Base-by-base conservation (phyloP, 345 rosid genomes). In the Linum lewisii region DNA sequence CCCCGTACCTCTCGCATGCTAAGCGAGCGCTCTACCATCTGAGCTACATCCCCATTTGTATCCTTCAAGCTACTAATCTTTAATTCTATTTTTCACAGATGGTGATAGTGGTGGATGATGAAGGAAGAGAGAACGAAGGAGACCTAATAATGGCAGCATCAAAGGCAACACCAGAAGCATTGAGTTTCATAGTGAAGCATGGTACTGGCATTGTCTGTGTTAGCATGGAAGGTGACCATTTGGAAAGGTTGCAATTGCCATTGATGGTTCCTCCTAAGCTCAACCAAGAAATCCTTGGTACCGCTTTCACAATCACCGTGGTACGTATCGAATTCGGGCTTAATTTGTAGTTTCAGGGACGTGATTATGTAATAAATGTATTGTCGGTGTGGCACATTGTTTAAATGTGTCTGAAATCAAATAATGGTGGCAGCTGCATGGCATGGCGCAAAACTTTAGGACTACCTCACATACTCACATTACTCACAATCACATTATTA, bases 1-100 rank as follows among this genome's bases (percentile, higher is more conserved):
- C 60, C 60, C 60, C 60, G 60, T 57, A 25, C 60, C 60, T 57
- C 60, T 57, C 60, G 60, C 60, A 57, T 57, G 60, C 60, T 57
- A 57, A 57, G 60, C 60, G 60, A 57, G 60, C 60, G 60, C 60
- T 57, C 60, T 57, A 57, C 60, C 60, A 57, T 57, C 60, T 57
- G 60, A 57, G 60, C 60, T 57, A 57, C 60, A 57, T 57, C 60
- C 60, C 60, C 60, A 21, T n/a, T n/a, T n/a, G n/a, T n/a, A n/a
- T n/a, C n/a, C n/a, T n/a, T n/a, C n/a, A n/a, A n/a, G n/a, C n/a
- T n/a, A n/a, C n/a, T n/a, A 6, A 6, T 1, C 5, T 20, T 3
- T 9, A 1, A 20, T n/a, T 8, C 8, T 6, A 32, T 32, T 15
- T 18, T 25, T n/a, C n/a, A 23, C 60, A 57, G 60, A 15, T n/a